Base-by-base conservation (phyloP, 495 filamentous ascomycete genomes). In the Oidiodendron maius region DNA sequence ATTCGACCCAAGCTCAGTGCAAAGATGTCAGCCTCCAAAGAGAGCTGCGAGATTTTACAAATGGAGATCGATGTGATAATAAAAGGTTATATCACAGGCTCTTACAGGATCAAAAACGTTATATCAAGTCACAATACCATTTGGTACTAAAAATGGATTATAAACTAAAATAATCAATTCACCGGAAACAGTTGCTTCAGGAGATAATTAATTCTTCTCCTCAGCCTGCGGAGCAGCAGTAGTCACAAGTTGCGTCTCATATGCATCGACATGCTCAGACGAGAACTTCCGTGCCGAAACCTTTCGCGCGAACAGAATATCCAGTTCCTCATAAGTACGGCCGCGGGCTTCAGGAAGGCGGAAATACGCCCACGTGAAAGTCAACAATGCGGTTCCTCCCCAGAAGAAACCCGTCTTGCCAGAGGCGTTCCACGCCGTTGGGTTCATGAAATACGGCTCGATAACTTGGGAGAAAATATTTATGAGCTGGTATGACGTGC, bases 361-460 rank as follows among this genome's bases (percentile, higher is more conserved):
- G 72, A 87, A 87, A 64, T 77, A 89, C 0, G 77, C 73, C 64
- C 85, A 89, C 3, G 86, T 60, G 44, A 86, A 74, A 62, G 80
- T 86, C 16, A 78, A 55, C 63, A 85, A 83, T 61, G 44, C 35
- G 0, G 42, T 43, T n/a, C 15, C 44, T 2, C 44, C 38, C 51
- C 51, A 53, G 38, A 53, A 41, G 44, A 53, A 53, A 10, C 67
- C 50, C 4, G 50, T 52, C n/a, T 52, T 32, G 82, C 53, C 83
- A 82, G 40, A 72, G 64, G 81, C 81, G 87, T 64, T 85, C 59
- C 84, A 84, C 85, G 0, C 78, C 80, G 0, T 62, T 63, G 2
- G 82, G 63, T 87, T 89, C 39, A 89, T 62, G 78, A 86, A 84
- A 55, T 85, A 84, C 0, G 83, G 82, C 0, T 84, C 86, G 3